Base-by-base conservation (phyloP, 1,139 yeast species). In the Candida albicans region DNA sequence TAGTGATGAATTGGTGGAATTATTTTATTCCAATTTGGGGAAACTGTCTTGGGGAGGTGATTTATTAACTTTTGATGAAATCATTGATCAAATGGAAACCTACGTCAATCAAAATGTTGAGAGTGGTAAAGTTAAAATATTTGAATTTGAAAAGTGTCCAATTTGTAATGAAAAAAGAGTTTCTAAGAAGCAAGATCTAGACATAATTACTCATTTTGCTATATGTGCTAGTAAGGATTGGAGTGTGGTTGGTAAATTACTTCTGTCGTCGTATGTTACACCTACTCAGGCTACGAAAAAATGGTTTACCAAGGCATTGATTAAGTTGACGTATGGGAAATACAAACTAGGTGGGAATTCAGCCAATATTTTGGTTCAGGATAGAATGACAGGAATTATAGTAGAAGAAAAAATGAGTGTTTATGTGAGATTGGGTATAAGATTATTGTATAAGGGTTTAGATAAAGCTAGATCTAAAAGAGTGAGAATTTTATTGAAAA, bases 321-420 rank as follows among this genome's bases (percentile, higher is more conserved):
- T 90, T 44, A 91, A 89, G 58, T 68, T 93, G 38, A 87, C 95
- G 0, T 90, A 89, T 59, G 99, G 99, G 0, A 85, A 86, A 53
- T 87, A 90, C 60, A 81, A 84, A 39, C 67, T 91, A 27, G 99
- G 99, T 1, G 85, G 90, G 32, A 88, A 91, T 58, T 88, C 95
- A 38, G 99, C 98, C 11, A 91, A 91, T 58, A 93, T 93, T 34
- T 70, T 93, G 42, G 98, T 93, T 2, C 98, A 93, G 61, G 97
- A 93, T 62, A 73, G 99, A 51, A 73, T 77, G 33, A 86, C 96
- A 0, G 99, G 99, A 0, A 78, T 87, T 40, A 81, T 93, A 13
- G 68, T 87, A 59, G 98, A 93, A 59, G 99, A 93, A 57, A 89
- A 90, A 55, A 93, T 93, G 87, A 85, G 93, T 43, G 81, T 87